These are phyloP conservation scores for Russula sp. DNA, from an alignment of 768 basidiomycete species.

Conservation along the genomic window DNA sequence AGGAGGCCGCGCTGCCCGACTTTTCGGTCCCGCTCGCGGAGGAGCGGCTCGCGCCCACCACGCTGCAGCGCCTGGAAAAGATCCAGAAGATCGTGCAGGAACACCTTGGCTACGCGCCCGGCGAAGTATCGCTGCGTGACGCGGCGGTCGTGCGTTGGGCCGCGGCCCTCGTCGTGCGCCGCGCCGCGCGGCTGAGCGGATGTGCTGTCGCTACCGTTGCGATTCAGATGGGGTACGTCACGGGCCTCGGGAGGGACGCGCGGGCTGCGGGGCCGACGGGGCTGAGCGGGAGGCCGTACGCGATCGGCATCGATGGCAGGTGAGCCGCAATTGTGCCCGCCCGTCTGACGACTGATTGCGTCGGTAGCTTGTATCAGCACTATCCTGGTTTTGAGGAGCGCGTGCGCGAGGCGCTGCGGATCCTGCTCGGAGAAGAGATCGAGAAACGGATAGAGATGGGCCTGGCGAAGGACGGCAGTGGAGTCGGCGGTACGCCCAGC, in stretches of 20 bases:
- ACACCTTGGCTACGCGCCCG: conserved; percentile 51
- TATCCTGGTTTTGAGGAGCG: conserved; percentile 81
- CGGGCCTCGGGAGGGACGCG: conserved; percentile 36
- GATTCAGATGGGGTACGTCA: conserved; percentile 70
- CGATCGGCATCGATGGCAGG: conserved; percentile 94
- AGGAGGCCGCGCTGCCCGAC: conserved; percentile 13
- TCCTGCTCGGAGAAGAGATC: conserved; percentile 71
- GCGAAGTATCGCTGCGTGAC: conserved; percentile 44
- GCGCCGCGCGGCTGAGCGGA: conserved; percentile 80
- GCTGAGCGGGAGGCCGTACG: conserved; percentile 46
- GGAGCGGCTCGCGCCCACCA: conserved; percentile 16
- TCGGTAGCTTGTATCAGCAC: conserved; percentile 73
- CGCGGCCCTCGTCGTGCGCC: conserved; percentile 65
- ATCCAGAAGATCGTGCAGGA: conserved; percentile 58
- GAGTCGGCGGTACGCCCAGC: conserved; percentile 79
- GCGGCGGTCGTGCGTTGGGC: conserved; percentile 77
- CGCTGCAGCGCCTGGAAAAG: conserved; percentile 40
- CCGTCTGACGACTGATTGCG: neutral
- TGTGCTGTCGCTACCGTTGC: conserved; percentile 84
- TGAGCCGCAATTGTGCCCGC: conserved; percentile 29
- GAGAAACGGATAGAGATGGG: conserved; percentile 82
- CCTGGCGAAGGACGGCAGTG: conserved; percentile 95
- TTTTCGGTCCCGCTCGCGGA: conserved; percentile 13
- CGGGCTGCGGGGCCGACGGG: conserved; percentile 13
- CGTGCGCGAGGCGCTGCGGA: conserved; percentile 67